phyloP scores from a whole-genome alignment of 2,329 filamentous ascomycete species.

The Cordyceps farinosa region DNA sequence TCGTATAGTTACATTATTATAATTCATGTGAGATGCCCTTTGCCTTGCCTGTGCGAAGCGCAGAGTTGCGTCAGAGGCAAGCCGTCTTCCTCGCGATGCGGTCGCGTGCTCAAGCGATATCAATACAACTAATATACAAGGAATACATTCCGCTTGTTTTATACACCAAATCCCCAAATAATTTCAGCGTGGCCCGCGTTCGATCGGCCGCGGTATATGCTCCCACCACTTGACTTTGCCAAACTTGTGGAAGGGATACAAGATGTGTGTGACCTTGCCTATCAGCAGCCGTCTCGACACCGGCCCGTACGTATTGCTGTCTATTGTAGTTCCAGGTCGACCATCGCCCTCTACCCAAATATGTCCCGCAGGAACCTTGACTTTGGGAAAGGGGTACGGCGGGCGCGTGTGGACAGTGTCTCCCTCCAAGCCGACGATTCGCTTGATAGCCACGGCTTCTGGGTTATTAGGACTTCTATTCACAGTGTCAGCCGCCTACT shows the following conservation, averaged over 20 bases:
- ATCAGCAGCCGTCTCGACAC: constrained; percentile 71
- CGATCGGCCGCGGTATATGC: constrained; percentile 28
- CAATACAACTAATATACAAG: constrained; percentile 7
- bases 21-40: not conserved
- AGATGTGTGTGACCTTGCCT: constrained; percentile 67
- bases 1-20: not conserved
- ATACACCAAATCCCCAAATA: not conserved
- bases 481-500: not conserved
- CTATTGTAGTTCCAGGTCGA: constrained; percentile 62
- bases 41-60: not conserved
- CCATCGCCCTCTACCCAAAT: constrained; percentile 96
- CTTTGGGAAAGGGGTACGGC: constrained; percentile 53
- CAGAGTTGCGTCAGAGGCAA: not conserved
- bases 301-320: constrained; percentile 90
- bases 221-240: constrained; percentile 58
- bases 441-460: constrained; percentile 70
- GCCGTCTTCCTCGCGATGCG: not conserved
- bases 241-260: constrained; percentile 64
- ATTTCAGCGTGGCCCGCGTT: not conserved
- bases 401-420: constrained; percentile 67
- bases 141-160: not conserved
- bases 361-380: constrained; percentile 75
- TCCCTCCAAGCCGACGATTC: constrained; percentile 76
- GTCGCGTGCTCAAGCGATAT: not conserved
- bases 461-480: constrained; percentile 67